Evolutionary conservation across 148 eudicot species (phyloP), one percentile per base, ranked within the genome.

Genomic region (Suaeda aralocaspica): DNA sequence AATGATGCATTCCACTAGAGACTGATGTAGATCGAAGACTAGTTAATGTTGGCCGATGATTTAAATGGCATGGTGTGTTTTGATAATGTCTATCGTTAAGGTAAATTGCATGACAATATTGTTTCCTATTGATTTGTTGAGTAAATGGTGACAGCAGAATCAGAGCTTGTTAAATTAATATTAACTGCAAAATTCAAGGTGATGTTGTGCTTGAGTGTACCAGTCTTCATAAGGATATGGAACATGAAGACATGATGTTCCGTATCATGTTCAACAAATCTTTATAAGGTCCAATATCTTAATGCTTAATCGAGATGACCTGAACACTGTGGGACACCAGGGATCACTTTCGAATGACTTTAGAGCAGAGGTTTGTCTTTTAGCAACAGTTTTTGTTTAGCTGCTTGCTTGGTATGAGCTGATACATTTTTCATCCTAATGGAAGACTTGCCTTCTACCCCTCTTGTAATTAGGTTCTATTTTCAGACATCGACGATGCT

Each of bases 191-290:
- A 61, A 76, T 90, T 64, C 96, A 84, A 90, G 98, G 98, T n/a
- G 98, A 92, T 83, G 82, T 90, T 76, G 92, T 92, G 58, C 78
- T 92, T 22, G 96, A 92, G 82, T 92, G 98, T 83, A 72, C 80
- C 66, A 84, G 83, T 84, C 80, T 92, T 61, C 72, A 78, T 57
- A 86, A 86, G 75, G 89, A 86, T 70, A 61, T 79, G 83, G 89
- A 84, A 60, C 85, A 84, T 26, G 98, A 92, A 83, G 79, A 78
- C 77, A 84, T 90, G 85, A 85, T 90, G 84, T 93, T 90, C 52
- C 87, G 98, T 26, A 83, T 82, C 78, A 90, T 90, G 96, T 93
- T 93, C 64, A 93, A 90, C 78, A 87, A 92, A 24, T 85, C 95
- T 46, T 93, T 73, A 88, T 93, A 58, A 81, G 96, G 82, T 93